Evolutionary conservation across 1,284 basidiomycete species (phyloP), one percentile per base, ranked within the genome.

Genomic region (Meira nashicola): DNA sequence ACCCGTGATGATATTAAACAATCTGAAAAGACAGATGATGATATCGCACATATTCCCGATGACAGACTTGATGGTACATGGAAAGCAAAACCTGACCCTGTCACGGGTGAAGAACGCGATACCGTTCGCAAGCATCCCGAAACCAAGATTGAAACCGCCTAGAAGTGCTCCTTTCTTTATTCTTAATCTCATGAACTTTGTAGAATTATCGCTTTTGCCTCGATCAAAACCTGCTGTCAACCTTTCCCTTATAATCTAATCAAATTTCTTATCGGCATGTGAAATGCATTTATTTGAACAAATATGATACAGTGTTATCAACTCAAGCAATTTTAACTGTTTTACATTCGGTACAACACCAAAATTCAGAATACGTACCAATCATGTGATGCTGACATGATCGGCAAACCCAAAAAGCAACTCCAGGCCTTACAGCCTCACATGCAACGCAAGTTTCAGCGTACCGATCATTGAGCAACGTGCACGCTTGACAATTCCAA

Each of bases 1-100:
- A 66, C 67, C 15, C 63, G 74, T 17, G 59, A 37, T 33, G 39
- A 39, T 17, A 28, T 50, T 11, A 44, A 63, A 50, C 65, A 69
- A 60, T 58, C 63, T 46, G 62, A 58, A 23, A 48, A 48, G 33
- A 23, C 19, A 17, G 57, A 54, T 5, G 54, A 57, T 37, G 43
- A 41, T 28, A 47, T 55, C 0, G 25, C 40, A 25, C 44, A 46
- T n/a, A 51, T 63, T 39, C 41, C 40, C 2, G 58, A 60, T 43
- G 37, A 43, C 7, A 2, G 47, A 40, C 23, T 19, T 19, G 28
- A 33, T 8, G 55, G 55, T 15, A 15, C 49, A 40, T 60, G 58
- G 58, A 47, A 43, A 4, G 47, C 58, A 4, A 38, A 60, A 23
- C 58, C 58, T 5, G 54, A 59, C 33, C 54, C 57, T 7, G 19